phyloP scores from a whole-genome alignment of 345 rosid genomes.

The Salix udensis region DNA sequence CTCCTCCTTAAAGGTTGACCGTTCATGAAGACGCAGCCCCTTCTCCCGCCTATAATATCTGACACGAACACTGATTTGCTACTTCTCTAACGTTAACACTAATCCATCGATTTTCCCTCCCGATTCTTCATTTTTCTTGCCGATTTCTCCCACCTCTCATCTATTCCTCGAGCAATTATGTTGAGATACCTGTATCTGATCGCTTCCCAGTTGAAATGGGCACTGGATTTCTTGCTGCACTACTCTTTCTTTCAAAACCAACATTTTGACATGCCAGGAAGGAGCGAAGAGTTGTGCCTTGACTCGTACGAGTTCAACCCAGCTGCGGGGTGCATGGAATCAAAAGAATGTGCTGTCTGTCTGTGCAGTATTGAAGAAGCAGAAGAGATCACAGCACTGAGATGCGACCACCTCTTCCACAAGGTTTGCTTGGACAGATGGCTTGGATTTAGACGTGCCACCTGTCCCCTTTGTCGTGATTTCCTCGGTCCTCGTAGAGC shows the following conservation, averaged over 20 bases:
- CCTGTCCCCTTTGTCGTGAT: slow-evolving; percentile 21
- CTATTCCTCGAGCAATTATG: not conserved
- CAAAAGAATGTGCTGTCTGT: slow-evolving; percentile 12
- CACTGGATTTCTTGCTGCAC: slow-evolving; percentile 13
- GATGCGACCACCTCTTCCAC: slow-evolving; percentile 26
- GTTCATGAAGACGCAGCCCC: too few relatives aligned
- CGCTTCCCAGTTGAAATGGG: slow-evolving; percentile 14
- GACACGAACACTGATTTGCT: too few relatives aligned
- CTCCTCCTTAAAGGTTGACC: too few relatives aligned
- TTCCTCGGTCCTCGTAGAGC: too few relatives aligned
- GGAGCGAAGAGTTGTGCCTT: not conserved
- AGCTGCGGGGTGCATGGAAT: not conserved
- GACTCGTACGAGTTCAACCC: not conserved
- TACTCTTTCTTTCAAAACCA: not conserved
- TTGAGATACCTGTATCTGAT: not conserved
- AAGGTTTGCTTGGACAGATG: slow-evolving; percentile 18
- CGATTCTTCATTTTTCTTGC: too few relatives aligned
- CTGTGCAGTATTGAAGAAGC: slow-evolving; percentile 7
- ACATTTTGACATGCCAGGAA: not conserved
- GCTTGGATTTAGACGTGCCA: not conserved
- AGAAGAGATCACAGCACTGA: slow-evolving; percentile 18
- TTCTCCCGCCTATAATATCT: too few relatives aligned
- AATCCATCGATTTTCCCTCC: too few relatives aligned
- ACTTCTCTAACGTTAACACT: too few relatives aligned
- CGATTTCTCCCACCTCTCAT: not conserved